Conservation (phyloP, 2,329 filamentous ascomycete genomes). For the Monosporascus ibericus region DNA sequence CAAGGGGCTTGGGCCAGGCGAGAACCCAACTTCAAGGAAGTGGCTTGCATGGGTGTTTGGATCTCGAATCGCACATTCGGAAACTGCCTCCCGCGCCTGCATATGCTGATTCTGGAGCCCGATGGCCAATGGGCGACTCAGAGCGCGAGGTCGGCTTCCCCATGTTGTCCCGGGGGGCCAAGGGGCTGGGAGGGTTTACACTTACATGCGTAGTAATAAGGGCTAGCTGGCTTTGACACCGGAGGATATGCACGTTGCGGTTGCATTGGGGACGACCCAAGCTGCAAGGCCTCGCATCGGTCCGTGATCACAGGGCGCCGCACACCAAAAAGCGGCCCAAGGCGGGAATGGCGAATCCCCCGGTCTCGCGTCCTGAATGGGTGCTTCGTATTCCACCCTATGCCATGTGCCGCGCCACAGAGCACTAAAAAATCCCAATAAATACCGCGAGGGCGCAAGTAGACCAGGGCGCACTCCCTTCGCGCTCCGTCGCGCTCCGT, state of each 20-base stretch:
- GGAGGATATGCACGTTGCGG: slow-evolving; percentile 2
- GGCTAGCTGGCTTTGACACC: background rate
- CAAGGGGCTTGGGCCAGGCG: too few species aligned
- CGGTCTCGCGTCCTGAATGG: too few species aligned
- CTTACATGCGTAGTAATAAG: too few species aligned
- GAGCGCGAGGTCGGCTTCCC: too few species aligned
- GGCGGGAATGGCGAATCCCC: slow-evolving; percentile 1
- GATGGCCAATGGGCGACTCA: background rate
- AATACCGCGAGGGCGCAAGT: too few species aligned
- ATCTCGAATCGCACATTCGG: background rate
- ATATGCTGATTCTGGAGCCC: background rate
- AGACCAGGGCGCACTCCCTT: too few species aligned
- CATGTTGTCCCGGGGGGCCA: too few species aligned
- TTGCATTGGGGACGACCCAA: slow-evolving; percentile 7
- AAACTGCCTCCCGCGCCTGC: background rate
- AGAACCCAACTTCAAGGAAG: background rate
- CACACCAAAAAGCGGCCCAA: slow-evolving; percentile 16
- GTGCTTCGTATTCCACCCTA: too few species aligned
- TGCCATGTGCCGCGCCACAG: too few species aligned
- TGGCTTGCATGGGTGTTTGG: slow-evolving; percentile 1
- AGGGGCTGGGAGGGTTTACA: too few species aligned
- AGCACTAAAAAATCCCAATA: too few species aligned
- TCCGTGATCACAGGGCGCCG: slow-evolving; percentile 25
- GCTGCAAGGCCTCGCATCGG: slow-evolving; percentile 26
- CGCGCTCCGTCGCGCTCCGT: too few species aligned